Base-by-base conservation (phyloP, 2,329 filamentous ascomycete genomes). In the Microsporum ferrugineum region DNA sequence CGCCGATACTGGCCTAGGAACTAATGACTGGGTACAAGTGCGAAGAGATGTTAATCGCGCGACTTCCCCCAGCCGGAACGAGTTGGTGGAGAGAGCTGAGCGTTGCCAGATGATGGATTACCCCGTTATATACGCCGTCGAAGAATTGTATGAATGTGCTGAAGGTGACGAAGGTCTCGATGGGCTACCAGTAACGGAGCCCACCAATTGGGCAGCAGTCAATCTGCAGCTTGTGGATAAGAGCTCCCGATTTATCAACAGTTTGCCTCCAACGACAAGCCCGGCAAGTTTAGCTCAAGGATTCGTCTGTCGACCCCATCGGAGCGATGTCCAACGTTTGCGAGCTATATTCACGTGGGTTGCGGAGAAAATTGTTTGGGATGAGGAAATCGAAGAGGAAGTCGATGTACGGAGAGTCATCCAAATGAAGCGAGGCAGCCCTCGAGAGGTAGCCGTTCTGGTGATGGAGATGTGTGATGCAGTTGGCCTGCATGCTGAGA, bases 341-440 rank as follows among this genome's bases (percentile, higher is more conserved):
- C 84, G 95, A 29, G 92, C 94, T 14, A 97, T 99, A 64, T 99
- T 97, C 70, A 96, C 89, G 1, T 99, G 92, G 92, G 89, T 95
- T 3, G 84, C 89, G n/a, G 94, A 99, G 71, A 91, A 92, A 67
- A 86, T 99, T 61, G 84, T 83, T 36, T 99, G 94, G 94, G 94
- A 99, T 59, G 92, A 96, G 68, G 91, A 95, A 65, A 91, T 90
- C 65, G 90, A 87, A 14, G 81, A 87, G n/a, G 77, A 75, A 17
- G 71, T 94, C 59, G 91, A 99, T 71, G 87, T 91, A 1, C 83
- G 88, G 60, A 84, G 89, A 55, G 89, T 96, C 3, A 86, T 99
- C 36, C 87, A 94, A 66, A 86, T 85, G 17, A 91, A 88, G 72
- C 83, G 91, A 64, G 94, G 85, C 3, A 95, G 88, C 66, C 87